Conservation (phyloP, 176 grass and related monocot genomes). For the Tuctoria greenei region DNA sequence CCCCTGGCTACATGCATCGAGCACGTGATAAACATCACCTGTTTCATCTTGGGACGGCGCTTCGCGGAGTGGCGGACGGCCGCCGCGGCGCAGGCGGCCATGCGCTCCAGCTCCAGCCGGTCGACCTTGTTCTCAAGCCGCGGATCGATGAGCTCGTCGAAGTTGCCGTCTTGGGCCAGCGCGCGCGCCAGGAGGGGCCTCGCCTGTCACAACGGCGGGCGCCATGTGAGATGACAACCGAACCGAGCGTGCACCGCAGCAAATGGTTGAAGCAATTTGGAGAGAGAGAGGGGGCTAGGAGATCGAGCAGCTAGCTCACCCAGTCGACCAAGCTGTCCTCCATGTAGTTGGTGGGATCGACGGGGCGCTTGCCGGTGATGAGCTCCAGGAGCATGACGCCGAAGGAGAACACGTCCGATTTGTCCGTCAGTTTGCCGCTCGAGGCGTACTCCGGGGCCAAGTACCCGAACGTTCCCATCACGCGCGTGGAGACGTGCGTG, state of each 20-base stretch:
- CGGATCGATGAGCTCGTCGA: slow-evolving; percentile 67
- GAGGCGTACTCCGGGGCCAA: slow-evolving; percentile 94
- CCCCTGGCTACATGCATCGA: too few species aligned
- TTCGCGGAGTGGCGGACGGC: slow-evolving; percentile 85
- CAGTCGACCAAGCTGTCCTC: slow-evolving; percentile 95
- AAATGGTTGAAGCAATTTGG: neutral
- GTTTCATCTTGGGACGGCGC: slow-evolving; percentile 91
- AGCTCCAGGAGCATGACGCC: slow-evolving; percentile 97
- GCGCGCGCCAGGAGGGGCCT: slow-evolving; percentile 64
- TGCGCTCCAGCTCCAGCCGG: slow-evolving; percentile 60
- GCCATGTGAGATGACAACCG: neutral
- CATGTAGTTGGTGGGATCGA: slow-evolving; percentile 58
- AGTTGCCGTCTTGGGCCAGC: slow-evolving; percentile 38
- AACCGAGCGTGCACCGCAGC: too few species aligned
- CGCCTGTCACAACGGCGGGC: slow-evolving; percentile 38
- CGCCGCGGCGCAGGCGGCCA: slow-evolving; percentile 74
- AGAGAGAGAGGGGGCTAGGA: neutral
- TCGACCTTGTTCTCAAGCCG: slow-evolving; percentile 63
- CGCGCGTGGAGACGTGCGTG: slow-evolving; percentile 93
- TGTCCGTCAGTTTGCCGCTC: slow-evolving; percentile 91
- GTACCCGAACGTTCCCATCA: slow-evolving; percentile 99
- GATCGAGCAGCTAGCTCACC: slow-evolving; percentile 50
- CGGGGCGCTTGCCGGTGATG: slow-evolving; percentile 76
- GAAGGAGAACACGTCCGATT: slow-evolving; percentile 96
- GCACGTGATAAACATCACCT: slow-evolving; percentile 32